Evolutionary conservation across 2,329 filamentous ascomycete species (phyloP), one percentile per base, ranked within the genome.

Genomic region (Nemania sp.): DNA sequence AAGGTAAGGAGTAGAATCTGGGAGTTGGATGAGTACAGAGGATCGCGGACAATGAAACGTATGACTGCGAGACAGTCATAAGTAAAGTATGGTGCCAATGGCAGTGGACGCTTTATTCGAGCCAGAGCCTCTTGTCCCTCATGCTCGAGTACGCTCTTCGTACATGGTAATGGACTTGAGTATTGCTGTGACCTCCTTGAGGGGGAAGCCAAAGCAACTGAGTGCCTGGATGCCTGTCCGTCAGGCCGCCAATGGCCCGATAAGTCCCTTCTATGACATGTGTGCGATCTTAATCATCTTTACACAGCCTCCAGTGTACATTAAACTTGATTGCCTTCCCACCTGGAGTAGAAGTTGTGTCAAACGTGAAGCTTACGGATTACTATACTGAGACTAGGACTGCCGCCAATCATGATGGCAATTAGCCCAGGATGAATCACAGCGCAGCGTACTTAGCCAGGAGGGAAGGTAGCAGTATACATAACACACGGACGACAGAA

Each of bases 361-460:
- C n/a, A 55, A 51, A 62, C 60, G 55, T 59, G 39, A 10, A 18
- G 21, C 47, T 48, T 52, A 62, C 60, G 55, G 59, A 47, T 29
- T 34, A 32, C n/a, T 39, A 50, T 43, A 43, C 18, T 29, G 47
- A 53, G 18, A 21, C 50, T 20, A 13, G 20, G 40, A 34, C 11
- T 43, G 52, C 52, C 46, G 40, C 57, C 37, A 9, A 18, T 21
- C 34, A 54, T 45, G 56, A 47, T 48, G 53, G n/a, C 10, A 51
- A 39, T 15, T 39, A 29, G 10, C 5, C 21, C 4, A 29, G 11
- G 21, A 13, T 18, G 29, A 49, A 9, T 53, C n/a, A 39, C 37
- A 25, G 25, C 10, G 7, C 21, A 37, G 12, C 18, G 7, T 32
- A 13, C 17, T n/a, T 40, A 29, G 25, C 25, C 6, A 43, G 35